Percentiles rank a stretch among this genome's conserved stretches.
Conservation (phyloP, 129 eudicot genomes). For the Pulicaria dysenterica region DNA sequence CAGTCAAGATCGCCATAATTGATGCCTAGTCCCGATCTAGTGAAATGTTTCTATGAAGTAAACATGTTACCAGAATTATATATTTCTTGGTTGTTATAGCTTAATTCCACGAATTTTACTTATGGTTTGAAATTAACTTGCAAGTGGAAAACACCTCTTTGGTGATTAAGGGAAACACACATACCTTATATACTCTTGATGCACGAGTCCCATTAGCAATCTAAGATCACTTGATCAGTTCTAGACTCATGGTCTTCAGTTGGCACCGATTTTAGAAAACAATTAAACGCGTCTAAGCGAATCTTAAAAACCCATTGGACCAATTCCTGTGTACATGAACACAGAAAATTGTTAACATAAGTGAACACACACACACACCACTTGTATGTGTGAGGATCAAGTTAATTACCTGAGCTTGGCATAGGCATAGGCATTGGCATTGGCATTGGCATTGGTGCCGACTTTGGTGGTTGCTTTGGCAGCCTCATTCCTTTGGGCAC, state of each 20-base stretch:
- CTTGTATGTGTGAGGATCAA: slow-evolving; percentile 1
- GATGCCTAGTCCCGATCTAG: too few species aligned
- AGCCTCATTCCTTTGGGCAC: slow-evolving; percentile 34
- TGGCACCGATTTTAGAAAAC: neutral
- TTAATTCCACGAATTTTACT: too few species aligned
- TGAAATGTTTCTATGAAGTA: too few species aligned
- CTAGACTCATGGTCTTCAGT: slow-evolving; percentile 5
- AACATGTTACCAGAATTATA: too few species aligned
- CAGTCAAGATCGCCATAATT: too few species aligned
- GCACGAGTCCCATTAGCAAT: slow-evolving; percentile 16
- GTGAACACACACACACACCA: neutral
- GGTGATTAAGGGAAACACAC: neutral
- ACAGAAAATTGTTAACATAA: slow-evolving; percentile 11
- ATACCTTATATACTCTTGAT: slow-evolving; percentile 8
- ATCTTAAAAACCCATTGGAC: slow-evolving; percentile 42
- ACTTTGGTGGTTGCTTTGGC: slow-evolving; percentile 66
- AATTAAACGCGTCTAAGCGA: neutral
- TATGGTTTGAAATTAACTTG: neutral
- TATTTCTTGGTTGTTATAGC: too few species aligned
- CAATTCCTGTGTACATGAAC: slow-evolving; percentile 39
- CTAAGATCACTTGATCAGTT: slow-evolving; percentile 13
- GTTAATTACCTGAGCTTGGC: slow-evolving; percentile 49
- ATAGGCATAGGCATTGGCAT: slow-evolving; percentile 52
- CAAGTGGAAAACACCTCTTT: neutral
- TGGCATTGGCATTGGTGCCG: slow-evolving; percentile 54